Evolutionary conservation across 352 stramenopile species (phyloP).

Genomic region (Phytophthora pseudosyringae): DNA sequence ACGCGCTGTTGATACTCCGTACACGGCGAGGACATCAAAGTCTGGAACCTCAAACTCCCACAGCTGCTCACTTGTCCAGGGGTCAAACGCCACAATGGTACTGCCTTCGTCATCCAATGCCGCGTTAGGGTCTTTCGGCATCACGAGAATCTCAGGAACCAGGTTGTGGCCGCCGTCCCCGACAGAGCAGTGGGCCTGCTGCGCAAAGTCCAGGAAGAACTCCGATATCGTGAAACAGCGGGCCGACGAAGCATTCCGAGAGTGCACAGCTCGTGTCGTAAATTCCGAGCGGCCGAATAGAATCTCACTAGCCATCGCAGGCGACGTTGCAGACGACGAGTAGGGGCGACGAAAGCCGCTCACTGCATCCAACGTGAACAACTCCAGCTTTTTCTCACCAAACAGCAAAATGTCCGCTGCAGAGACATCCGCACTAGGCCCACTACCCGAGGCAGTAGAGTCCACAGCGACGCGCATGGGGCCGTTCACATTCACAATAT

Average conservation of each 20-base stretch:
- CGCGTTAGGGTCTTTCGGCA: constrained; percentile 62
- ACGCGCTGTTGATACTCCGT: constrained; percentile 58
- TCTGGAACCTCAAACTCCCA: constrained; percentile 78
- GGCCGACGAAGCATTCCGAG: constrained; percentile 60
- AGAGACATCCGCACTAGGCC: constrained; percentile 12
- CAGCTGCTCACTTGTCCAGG: constrained; percentile 69
- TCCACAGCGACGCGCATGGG: constrained; percentile 61
- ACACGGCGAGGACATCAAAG: constrained; percentile 78
- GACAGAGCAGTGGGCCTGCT: constrained; percentile 54
- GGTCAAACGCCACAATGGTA: constrained; percentile 76
- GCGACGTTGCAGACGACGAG: constrained; percentile 25
- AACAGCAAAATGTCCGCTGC: constrained; percentile 74
- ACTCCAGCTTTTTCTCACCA: constrained; percentile 76
- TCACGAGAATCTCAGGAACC: constrained; percentile 60
- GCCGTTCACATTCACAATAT: constrained; percentile 78
- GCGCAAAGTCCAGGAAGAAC: constrained; percentile 82
- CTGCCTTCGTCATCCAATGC: constrained; percentile 63
- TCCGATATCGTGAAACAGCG: constrained; percentile 85
- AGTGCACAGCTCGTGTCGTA: constrained; percentile 68
- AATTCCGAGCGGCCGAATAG: constrained; percentile 82
- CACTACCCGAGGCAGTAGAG: background rate
- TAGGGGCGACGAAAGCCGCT: constrained; percentile 66
- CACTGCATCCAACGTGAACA: constrained; percentile 74
- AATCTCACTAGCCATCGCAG: constrained; percentile 40
- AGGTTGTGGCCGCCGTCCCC: constrained; percentile 35